Evolutionary conservation across 2,329 filamentous ascomycete genomes (phyloP).

Genomic region (Hymenoscyphus repandus): DNA sequence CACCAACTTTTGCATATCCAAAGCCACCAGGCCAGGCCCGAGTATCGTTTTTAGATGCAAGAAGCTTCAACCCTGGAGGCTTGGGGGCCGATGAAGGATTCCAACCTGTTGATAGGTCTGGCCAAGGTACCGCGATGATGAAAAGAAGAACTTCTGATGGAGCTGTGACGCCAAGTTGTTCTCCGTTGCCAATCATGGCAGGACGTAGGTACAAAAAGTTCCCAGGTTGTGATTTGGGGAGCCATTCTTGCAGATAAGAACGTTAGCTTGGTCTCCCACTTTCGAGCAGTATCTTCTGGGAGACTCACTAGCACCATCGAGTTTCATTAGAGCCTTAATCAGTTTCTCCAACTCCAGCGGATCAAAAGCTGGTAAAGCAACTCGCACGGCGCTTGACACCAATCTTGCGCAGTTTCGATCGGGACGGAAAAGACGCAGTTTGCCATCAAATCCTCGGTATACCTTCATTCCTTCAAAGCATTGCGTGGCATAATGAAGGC

Average conservation of each 20-base stretch:
- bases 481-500: constrained; percentile 14
- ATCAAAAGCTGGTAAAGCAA: constrained; percentile 69
- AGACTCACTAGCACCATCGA: constrained; percentile 52
- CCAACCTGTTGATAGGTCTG: constrained; percentile 19
- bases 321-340: constrained; percentile 63
- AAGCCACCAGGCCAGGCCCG: constrained; percentile 92
- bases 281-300: no score
- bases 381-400: constrained; percentile 55
- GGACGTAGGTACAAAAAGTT: constrained; percentile 80
- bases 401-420: constrained; percentile 43
- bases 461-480: constrained; percentile 51
- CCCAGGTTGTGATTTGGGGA: constrained; percentile 63
- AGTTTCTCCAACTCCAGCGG: constrained; percentile 69
- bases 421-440: constrained; percentile 59
- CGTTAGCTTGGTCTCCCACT: no score
- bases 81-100: constrained; percentile 29
- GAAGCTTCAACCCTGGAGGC: constrained; percentile 59
- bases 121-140: constrained; percentile 65
- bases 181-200: constrained; percentile 77
- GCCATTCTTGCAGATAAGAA: constrained; percentile 53
- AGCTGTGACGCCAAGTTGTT: constrained; percentile 72
- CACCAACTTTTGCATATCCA: constrained; percentile 86
- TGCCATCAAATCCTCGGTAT: constrained; percentile 67
- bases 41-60: constrained; percentile 75
- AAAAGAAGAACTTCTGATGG: constrained; percentile 81